phyloP scores from a whole-genome alignment of 225 moss, liverwort and hornwort species.

The Physcomitrium patens region DNA sequence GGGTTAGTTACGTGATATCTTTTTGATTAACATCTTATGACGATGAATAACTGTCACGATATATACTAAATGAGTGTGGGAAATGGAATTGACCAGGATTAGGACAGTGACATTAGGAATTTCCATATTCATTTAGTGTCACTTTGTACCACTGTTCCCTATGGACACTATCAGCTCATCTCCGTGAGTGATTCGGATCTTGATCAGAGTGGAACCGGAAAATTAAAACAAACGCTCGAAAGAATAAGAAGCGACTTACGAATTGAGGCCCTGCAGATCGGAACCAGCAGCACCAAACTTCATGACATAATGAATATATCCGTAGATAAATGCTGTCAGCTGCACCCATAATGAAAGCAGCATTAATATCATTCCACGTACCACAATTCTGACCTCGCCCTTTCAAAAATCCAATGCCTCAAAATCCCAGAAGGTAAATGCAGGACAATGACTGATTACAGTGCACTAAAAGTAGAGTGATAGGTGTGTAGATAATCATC shows the following conservation, averaged over 20 bases:
- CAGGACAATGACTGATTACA: too few species aligned
- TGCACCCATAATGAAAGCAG: slow-evolving; percentile 38
- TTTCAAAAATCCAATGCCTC: not conserved
- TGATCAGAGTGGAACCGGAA: too few species aligned
- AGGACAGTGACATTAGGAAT: not conserved
- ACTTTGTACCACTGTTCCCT: too few species aligned
- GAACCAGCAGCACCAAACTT: slow-evolving; percentile 45
- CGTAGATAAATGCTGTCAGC: slow-evolving; percentile 80
- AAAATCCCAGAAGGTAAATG: too few species aligned
- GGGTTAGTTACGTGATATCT: not conserved
- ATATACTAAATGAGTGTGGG: not conserved
- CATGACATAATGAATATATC: slow-evolving; percentile 68
- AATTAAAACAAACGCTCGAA: too few species aligned
- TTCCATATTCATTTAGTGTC: too few species aligned
- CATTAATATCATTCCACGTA: slow-evolving; percentile 14
- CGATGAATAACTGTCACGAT: not conserved
- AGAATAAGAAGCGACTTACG: slow-evolving; percentile 55
- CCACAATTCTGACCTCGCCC: not conserved
- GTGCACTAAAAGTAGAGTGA: too few species aligned
- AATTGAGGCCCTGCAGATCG: slow-evolving; percentile 65
- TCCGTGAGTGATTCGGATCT: too few species aligned
- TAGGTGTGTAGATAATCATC: too few species aligned
- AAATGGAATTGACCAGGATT: not conserved
- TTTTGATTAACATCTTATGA: not conserved
- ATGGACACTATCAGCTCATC: too few species aligned